Evolutionary conservation across 2,329 filamentous ascomycete genomes (phyloP), one percentile per base, ranked within the genome.

Genomic region (Alternaria triticimaculans): DNA sequence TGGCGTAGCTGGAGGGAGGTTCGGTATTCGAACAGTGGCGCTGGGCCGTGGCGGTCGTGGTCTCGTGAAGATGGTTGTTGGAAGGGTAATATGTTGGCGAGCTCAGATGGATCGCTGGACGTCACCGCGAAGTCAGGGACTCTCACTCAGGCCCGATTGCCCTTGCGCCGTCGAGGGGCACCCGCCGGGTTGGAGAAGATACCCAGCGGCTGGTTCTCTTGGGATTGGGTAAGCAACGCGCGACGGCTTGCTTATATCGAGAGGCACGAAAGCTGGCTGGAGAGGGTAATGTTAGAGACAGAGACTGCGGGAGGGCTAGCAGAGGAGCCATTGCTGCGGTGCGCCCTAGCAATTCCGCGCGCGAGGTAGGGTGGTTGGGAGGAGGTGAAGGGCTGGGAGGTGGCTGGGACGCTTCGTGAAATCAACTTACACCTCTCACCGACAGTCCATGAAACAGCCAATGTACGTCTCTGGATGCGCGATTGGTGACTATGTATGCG

Each of bases 1-100:
- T 81, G 79, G 76, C 80, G 80, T 78, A 80, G 80, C 79, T 80
- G 78, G 60, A 79, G 70, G 30, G 79, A 80, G 64, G 78, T 78
- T 57, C 73, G 76, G 68, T 80, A 80, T 51, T 60, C 50, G 37
- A 53, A 53, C 43, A 60, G 49, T 26, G 72, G 71, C 62, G 76
- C 74, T 73, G 76, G 66, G 65, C 62, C 67, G 73, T 74, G 55
- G 62, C 61, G 67, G 72, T 78, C 73, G 75, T 78, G 69, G 76
- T 75, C 71, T 81, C 80, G 80, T 82, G 68, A 64, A 61, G 59
- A 21, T 44, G 70, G 60, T 53, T 67, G 58, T 60, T 57, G 61
- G 33, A 64, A 67, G 64, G 72, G 69, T 57, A 72, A 68, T 74
- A 78, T 74, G 60, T 71, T 78, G 70, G 66, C 71, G 61, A 71